Evolutionary conservation across 2,329 filamentous ascomycete genomes (phyloP), one percentile per base, ranked within the genome.

Genomic region (Clonostachys chloroleuca): DNA sequence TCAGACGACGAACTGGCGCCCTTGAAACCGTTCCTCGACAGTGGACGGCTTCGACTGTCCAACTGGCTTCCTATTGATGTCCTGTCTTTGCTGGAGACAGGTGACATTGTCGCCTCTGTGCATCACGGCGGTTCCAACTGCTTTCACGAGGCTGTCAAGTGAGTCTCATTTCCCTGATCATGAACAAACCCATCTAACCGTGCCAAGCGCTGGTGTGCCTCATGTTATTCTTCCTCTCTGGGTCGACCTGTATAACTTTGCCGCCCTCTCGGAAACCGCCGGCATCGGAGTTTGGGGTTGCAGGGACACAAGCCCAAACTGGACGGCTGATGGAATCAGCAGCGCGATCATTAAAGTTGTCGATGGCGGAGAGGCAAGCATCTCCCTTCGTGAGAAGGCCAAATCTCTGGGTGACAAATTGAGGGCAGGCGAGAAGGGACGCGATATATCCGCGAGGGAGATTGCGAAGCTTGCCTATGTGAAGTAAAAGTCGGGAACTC

Each of bases 221-320:
- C 73, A 75, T 42, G 51, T 75, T 8, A 52, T 74, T 6, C 56
- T 75, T 2, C 72, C 72, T 1, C 52, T 64, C 5, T 74, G 72
- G 72, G 56, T 65, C 3, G 72, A 75, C 45, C 62, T 64, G 0
- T 70, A 70, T 49, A 68, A 73, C 45, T 73, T 64, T 47, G 69
- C 71, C 9, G 58, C 56, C 9, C 60, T 65, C 5, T 67, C 64
- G 1, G 71, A 75, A 53, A 64, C 57, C 45, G 50, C 72, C 0
- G 65, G 63, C 0, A 61, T 75, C 17, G 71, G 71, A 1, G 49
- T 68, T 2, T 67, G 62, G 53, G 68, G 56, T 13, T 66, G 60
- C 47, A 52, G 54, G 16, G 54, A 53, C 14, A 55, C 56, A 5
- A 62, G 65, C 5, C 67, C 68, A 1, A 50, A 43, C 1, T 52